phyloP scores from a whole-genome alignment of 495 filamentous ascomycete genomes.

The Echria macrotheca region DNA sequence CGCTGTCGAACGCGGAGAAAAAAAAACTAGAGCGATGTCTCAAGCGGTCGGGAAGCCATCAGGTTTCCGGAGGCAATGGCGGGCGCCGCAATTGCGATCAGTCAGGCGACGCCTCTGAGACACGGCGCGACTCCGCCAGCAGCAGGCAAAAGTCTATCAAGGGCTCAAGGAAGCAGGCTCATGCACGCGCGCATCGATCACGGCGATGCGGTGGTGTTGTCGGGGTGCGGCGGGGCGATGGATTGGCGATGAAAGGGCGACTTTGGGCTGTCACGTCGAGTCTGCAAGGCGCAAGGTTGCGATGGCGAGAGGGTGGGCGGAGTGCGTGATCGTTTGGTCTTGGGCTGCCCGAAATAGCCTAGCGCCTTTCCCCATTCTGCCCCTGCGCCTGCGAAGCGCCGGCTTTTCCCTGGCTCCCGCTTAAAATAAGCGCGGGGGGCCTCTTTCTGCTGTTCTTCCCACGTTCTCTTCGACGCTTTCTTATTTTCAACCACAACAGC shows the following conservation, averaged over 20 bases:
- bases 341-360: slow-evolving; percentile 14
- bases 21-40: slow-evolving; percentile 13
- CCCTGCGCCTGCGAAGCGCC: slow-evolving; percentile 12
- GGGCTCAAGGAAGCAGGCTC: not conserved
- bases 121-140: not conserved
- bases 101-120: slow-evolving; percentile 1
- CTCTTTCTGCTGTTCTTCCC: not conserved
- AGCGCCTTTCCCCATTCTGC: slow-evolving; percentile 16
- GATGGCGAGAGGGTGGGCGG: slow-evolving; percentile 24
- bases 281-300: slow-evolving; percentile 30
- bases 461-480: not conserved
- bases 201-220: not conserved
- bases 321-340: slow-evolving; percentile 24
- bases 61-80: slow-evolving; percentile 10
- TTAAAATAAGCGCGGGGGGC: slow-evolving; percentile 18
- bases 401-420: slow-evolving; percentile 15
- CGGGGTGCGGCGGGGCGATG: slow-evolving; percentile 10
- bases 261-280: slow-evolving; percentile 17
- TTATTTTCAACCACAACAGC: not conserved
- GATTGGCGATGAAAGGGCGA: slow-evolving; percentile 17
- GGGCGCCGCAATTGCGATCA: slow-evolving; percentile 9
- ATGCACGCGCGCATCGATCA: not conserved
- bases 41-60: slow-evolving; percentile 11
- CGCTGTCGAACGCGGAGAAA: slow-evolving; percentile 16
- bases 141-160: not conserved